Evolutionary conservation across 768 basidiomycete species (phyloP), one percentile per base, ranked within the genome.

Genomic region (Lactarius sanguifluus): DNA sequence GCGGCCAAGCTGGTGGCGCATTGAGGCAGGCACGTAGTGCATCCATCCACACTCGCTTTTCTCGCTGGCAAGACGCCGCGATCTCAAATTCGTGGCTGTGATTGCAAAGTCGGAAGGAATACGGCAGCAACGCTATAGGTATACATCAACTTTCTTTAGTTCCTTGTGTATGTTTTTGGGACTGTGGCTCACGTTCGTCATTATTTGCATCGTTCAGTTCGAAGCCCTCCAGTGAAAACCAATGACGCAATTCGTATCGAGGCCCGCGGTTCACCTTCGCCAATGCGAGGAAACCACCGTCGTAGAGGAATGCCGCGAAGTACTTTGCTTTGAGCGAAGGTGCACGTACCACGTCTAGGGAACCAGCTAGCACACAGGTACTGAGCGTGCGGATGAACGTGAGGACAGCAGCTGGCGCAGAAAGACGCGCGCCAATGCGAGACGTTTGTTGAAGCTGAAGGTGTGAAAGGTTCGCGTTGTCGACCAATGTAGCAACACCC

Each of bases 281-380:
- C 55, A 99, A 79, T 25, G 97, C 82, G 45, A 98, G 76, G 74
- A 94, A 98, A 13, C 91, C 94, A 13, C 90, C 88, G 41, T 82
- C 78, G 72, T 95, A 99, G 54, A 99, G 79, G 76, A 99, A 96
- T 20, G 90, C 91, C 36, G 92, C 95, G 30, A 93, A 82, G 75
- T 97, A 98, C 76, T 92, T 93, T 28, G 75, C 73, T 25, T 72
- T 65, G 67, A 90, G 81, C 80, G 55, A 77, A 71, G 82, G 82
- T 67, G 87, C 84, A 72, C 91, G 87, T 69, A 98, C 85, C 62
- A 96, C 91, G 73, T 98, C 96, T 66, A 98, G 77, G 2, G 94
- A 87, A 12, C 96, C 96, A 1, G 90, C 88, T 64, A 98, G 83
- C 30, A 87, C 75, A 72, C 92, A 94, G 38, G 84, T 82, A 1